Evolutionary conservation across 2,329 filamentous ascomycete genomes (phyloP).

Genomic region (Biscogniauxia mediterranea): DNA sequence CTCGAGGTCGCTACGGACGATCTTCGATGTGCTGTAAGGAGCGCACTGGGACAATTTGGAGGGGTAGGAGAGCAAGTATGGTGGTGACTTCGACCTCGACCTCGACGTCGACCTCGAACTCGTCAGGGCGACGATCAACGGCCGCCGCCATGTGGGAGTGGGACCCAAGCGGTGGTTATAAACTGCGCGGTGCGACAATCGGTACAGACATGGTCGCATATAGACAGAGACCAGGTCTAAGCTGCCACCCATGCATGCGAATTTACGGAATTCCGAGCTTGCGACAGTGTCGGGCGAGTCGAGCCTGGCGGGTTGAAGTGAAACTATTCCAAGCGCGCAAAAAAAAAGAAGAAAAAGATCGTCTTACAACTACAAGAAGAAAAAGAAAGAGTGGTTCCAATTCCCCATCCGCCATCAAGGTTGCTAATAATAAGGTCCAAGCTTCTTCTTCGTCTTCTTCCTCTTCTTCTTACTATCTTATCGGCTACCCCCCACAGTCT

Average conservation of each 20-base stretch:
- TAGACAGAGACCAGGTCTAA: conserved; percentile 23
- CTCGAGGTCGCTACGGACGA: conserved; percentile 44
- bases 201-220: conserved; percentile 31
- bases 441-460: too few species aligned
- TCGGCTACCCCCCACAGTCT: not conserved
- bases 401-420: too few species aligned
- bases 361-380: too few species aligned
- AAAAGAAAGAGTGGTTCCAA: not conserved
- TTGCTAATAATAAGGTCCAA: too few species aligned
- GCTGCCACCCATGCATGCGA: conserved; percentile 35
- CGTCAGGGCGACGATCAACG: conserved; percentile 3
- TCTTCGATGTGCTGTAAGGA: conserved; percentile 28
- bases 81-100: not conserved
- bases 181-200: conserved; percentile 10
- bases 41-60: conserved; percentile 3
- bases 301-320: not conserved
- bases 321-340: conserved; percentile 13
- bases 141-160: conserved; percentile 9
- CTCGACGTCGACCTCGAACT: not conserved
- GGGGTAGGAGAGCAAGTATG: not conserved
- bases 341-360: too few species aligned
- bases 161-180: conserved; percentile 20
- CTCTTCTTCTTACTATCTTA: conserved; percentile 3
- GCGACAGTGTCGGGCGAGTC: conserved; percentile 2
- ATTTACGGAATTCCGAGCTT: conserved; percentile 9